A percentile compares a stretch with the other conserved stretches of the same genome.
phyloP scores from a whole-genome alignment of 1,284 basidiomycete genomes.

The Prillingera fragicola region DNA sequence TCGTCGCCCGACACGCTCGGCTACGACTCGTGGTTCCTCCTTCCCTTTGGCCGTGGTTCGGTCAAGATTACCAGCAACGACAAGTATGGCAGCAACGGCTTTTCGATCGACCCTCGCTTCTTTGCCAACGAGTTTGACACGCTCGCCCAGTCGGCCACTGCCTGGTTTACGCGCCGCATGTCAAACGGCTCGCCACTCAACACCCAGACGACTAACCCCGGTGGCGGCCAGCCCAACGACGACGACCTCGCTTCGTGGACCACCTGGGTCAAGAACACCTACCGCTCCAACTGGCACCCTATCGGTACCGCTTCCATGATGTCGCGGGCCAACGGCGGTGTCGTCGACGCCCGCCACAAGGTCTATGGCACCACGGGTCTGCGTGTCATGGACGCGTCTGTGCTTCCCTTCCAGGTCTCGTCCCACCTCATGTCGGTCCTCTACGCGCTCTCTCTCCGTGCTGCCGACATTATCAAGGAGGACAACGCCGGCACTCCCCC shows the following conservation, averaged over 20 bases:
- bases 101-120: constrained; percentile 44
- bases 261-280: constrained; percentile 38
- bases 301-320: constrained; percentile 62
- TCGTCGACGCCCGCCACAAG: constrained; percentile 49
- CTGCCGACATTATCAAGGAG: constrained; percentile 36
- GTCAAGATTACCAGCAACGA: constrained; percentile 36
- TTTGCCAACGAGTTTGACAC: constrained; percentile 37
- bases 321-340: constrained; percentile 55
- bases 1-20: constrained; percentile 27
- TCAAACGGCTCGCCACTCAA: constrained; percentile 16
- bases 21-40: constrained; percentile 43
- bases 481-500: constrained; percentile 15
- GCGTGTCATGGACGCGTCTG: constrained; percentile 51
- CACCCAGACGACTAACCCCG: constrained; percentile 34
- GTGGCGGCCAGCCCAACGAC: constrained; percentile 30
- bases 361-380: constrained; percentile 49
- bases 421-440: constrained; percentile 40
- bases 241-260: constrained; percentile 41
- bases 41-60: constrained; percentile 43
- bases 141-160: constrained; percentile 22
- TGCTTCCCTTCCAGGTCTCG: constrained; percentile 50
- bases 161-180: constrained; percentile 21
- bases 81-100: constrained; percentile 23
- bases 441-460: constrained; percentile 41
- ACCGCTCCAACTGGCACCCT: constrained; percentile 48